Percentiles rank a stretch among this genome's conserved stretches.
phyloP scores from a whole-genome alignment of 108 stramenopile genomes.

The Fistulifera pelliculosa region DNA sequence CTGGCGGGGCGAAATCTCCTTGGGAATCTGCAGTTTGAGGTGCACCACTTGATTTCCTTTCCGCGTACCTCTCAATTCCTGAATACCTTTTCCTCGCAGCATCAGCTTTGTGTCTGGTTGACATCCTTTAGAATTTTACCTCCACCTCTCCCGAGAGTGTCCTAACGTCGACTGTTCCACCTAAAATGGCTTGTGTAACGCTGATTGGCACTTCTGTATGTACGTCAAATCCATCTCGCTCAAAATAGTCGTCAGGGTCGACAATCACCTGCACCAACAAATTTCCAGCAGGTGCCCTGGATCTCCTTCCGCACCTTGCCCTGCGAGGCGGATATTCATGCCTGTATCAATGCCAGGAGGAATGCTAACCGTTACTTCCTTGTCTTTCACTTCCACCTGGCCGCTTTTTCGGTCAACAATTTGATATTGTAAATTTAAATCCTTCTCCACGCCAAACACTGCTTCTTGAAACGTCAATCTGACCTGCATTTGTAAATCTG shows the following conservation, averaged over 20 bases:
- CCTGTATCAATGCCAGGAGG: conserved; percentile 93
- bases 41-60: conserved; percentile 94
- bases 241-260: conserved; percentile 82
- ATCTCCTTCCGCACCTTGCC: conserved; percentile 91
- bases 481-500: conserved; percentile 84
- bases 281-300: conserved; percentile 83
- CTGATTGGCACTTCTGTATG: conserved; percentile 72
- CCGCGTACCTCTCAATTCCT: conserved; percentile 34
- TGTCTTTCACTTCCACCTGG: conserved; percentile 59
- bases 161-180: conserved; percentile 89
- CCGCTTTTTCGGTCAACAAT: conserved; percentile 50
- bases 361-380: conserved; percentile 76
- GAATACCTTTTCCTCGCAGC: conserved; percentile 90
- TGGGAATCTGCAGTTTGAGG: conserved; percentile 87
- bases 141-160: conserved; percentile 94
- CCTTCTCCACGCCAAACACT: conserved; percentile 70
- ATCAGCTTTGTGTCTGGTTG: conserved; percentile 87
- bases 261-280: conserved; percentile 86
- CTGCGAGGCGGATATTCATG: conserved; percentile 80
- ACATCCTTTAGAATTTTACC: conserved; percentile 85
- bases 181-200: conserved; percentile 81
- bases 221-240: conserved; percentile 78
- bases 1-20: conserved; percentile 79
- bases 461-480: conserved; percentile 86
- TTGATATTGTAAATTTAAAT: conserved; percentile 74